Base-by-base conservation (phyloP, 176 grass and related monocot genomes). In the Tillandsia leiboldiana region DNA sequence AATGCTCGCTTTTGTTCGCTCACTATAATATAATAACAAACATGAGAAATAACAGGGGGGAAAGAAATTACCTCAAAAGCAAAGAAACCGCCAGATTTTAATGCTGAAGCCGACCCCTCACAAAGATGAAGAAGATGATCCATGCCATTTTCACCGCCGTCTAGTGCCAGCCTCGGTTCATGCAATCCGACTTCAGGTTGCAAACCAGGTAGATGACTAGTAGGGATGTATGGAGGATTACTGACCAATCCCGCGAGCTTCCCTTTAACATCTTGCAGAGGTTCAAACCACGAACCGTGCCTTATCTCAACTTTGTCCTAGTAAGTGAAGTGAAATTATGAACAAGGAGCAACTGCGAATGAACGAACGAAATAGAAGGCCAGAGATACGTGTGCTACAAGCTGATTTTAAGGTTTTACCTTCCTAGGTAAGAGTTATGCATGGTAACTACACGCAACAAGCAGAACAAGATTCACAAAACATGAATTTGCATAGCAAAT, bases 191-290 rank as follows among this genome's bases (percentile, higher is more conserved):
- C 89, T 87, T 97, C 94, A 67, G 89, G 84, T 79, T 97, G 89
- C 71, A 97, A 79, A 10, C 89, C 86, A n/a, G 84, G 65, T 70
- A 97, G 29, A 77, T 97, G 76, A 13, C 51, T 71, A 11, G 77
- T 92, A 47, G 94, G 94, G 79, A 88, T 90, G 56, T 97, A 97
- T 26, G 89, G 94, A 70, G 94, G 94, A 56, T 97, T 97, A 72
- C 94, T 97, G 57, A 97, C 86, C 58, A 93, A 70, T 26, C 94
- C 89, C 11, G 67, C 77, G 10, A 97, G 77, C 64, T 93, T 93
- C 76, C 86, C 89, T 78, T 83, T 85, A 20, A 87, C 50, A 77
- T 92, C 86, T 77, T 83, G 65, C 15, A 97, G 73, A 59, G 94
- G 84, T 63, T 90, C 74, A 0, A 97, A 97, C 94, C 94, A 97